These are phyloP conservation scores for Paratinospora sagittata DNA, from an alignment of 164 flowering plant species.

Conservation along the genomic window DNA sequence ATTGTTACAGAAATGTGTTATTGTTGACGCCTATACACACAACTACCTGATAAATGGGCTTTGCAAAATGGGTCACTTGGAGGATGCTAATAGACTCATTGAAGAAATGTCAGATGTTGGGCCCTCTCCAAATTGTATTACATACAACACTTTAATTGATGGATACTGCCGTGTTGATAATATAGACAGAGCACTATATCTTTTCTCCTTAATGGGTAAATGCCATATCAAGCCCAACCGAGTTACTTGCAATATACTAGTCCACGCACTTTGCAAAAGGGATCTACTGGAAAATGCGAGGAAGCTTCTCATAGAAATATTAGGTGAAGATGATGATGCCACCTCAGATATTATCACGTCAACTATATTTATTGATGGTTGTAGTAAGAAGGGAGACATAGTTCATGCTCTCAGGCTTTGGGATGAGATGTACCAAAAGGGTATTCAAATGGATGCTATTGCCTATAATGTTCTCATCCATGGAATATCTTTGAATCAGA, in stretches of 20 bases:
- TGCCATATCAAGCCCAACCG: conserved; percentile 45
- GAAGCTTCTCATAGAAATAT: conserved; percentile 43
- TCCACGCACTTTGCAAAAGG: conserved; percentile 56
- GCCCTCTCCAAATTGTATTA: conserved; percentile 50
- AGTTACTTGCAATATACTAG: conserved; percentile 61
- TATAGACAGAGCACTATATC: conserved; percentile 51
- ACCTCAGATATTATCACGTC: conserved; percentile 42
- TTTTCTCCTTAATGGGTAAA: conserved; percentile 42
- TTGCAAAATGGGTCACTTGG: conserved; percentile 49
- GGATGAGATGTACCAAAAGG: conserved; percentile 34
- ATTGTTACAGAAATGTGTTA: conserved; percentile 32
- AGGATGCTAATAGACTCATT: conserved; percentile 49
- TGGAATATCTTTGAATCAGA: conserved; percentile 39
- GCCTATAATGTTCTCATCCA: conserved; percentile 65
- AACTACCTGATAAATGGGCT: conserved; percentile 59
- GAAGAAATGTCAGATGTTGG: conserved; percentile 55
- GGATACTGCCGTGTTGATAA: conserved; percentile 50
- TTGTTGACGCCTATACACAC: conserved; percentile 52
- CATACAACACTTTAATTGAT: conserved; percentile 58
- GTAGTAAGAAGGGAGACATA: conserved; percentile 43
- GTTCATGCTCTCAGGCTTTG: conserved; percentile 40
- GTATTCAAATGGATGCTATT: conserved; percentile 35
- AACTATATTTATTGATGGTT: conserved; percentile 66
- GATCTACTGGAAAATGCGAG: conserved; percentile 48
- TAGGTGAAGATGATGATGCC: conserved; percentile 32